A percentile compares a stretch with the other conserved stretches of the same genome.
Evolutionary conservation across 768 basidiomycete genomes (phyloP).

Genomic region (Hirschioporus abietinus): DNA sequence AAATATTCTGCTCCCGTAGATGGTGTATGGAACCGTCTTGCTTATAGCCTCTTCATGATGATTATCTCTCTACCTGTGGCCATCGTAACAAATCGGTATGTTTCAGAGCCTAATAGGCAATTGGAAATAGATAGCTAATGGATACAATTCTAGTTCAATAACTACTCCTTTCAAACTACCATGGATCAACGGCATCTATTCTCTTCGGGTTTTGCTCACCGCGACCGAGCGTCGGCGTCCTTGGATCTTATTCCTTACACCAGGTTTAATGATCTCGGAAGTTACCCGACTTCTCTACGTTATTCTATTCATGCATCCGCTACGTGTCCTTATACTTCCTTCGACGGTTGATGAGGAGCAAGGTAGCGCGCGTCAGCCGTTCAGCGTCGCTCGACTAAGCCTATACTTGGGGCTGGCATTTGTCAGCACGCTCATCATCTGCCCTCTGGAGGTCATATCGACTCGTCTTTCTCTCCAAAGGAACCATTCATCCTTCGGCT

Average conservation of each 20-base stretch:
- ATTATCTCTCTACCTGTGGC: slow-evolving; percentile 62
- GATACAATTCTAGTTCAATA: slow-evolving; percentile 49
- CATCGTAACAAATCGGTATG: slow-evolving; percentile 73
- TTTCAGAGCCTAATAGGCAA: background rate
- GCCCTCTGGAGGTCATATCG: slow-evolving; percentile 76
- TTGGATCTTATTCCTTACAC: slow-evolving; percentile 78
- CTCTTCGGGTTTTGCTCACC: slow-evolving; percentile 68
- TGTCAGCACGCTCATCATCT: slow-evolving; percentile 52
- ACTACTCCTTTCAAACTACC: slow-evolving; percentile 77
- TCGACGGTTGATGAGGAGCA: slow-evolving; percentile 21
- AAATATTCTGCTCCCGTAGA: slow-evolving; percentile 59
- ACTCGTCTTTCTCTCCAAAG: slow-evolving; percentile 79
- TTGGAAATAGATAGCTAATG: background rate
- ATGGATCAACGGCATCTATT: slow-evolving; percentile 50
- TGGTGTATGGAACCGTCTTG: slow-evolving; percentile 54
- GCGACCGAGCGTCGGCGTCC: slow-evolving; percentile 75
- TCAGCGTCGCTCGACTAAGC: slow-evolving; percentile 44
- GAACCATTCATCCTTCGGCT: slow-evolving; percentile 73
- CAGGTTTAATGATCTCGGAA: slow-evolving; percentile 49
- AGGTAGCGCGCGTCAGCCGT: slow-evolving; percentile 17
- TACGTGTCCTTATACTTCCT: slow-evolving; percentile 54
- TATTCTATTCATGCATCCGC: slow-evolving; percentile 35
- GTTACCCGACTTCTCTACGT: slow-evolving; percentile 40
- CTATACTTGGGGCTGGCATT: slow-evolving; percentile 55
- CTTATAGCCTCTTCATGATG: slow-evolving; percentile 62